Base-by-base conservation (phyloP, 2,329 filamentous ascomycete species). In the Botrytis galanthina region DNA sequence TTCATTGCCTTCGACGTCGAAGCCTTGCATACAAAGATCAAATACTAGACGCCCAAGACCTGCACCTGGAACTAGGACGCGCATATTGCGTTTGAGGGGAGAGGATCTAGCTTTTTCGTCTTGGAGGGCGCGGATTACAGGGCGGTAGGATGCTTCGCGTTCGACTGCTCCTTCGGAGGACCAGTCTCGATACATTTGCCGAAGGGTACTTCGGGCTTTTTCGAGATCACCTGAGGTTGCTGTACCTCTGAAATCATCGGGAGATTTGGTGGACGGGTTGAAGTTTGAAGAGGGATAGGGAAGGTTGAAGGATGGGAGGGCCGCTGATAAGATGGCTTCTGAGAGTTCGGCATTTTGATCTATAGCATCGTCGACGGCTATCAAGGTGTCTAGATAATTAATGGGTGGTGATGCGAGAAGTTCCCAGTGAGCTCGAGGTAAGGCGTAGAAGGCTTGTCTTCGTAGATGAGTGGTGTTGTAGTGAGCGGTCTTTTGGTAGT, bases 171-270 rank as follows among this genome's bases (percentile, higher is more conserved):
- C 96, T 79, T 93, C 94, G 2, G 85, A 87, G 37, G 93, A 94
- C 96, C 97, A 99, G 82, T 99, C 96, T 26, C 96, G 91, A 82
- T 95, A 98, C 81, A 98, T 93, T 80, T 99, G 96, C 18, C 95
- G 90, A 70, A 99, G 87, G 2, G 95, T 98, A 79, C 94, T 97
- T 75, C 94, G 89, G 2, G 95, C 95, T 83, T 98, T 99, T 81
- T 97, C 94, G 71, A 97, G 85, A 79, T 98, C 95, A 35, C 85
- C 85, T 39, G 89, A 83, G 61, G 91, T 95, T 22, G 94, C 92
- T 46, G 89, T 86, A 7, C 89, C 90, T 32, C 89, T 86, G 91
- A 94, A 95, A 62, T 90, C 86, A 20, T 86, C 81, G 71, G 44
- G 77, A 75, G 61, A 60, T 42, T 74, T 77, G 32, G 20, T n/a